Conservation (phyloP, 2,329 filamentous ascomycete genomes). For the Chaetomium globosum region DNA sequence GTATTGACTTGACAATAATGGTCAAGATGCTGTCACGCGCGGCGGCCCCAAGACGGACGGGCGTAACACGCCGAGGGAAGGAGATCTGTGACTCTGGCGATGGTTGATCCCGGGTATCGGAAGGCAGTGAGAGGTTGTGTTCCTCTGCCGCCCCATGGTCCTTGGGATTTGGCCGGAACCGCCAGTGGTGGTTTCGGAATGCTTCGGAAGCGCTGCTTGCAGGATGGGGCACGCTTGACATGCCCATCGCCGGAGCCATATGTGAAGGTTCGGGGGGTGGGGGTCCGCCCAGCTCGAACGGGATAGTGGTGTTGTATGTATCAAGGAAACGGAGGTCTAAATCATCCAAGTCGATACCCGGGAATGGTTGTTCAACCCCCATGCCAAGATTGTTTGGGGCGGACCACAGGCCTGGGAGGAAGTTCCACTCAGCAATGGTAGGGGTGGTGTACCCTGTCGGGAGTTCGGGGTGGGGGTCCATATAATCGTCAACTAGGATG, state of each 20-base stretch:
- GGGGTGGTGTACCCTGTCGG: constrained; percentile 16
- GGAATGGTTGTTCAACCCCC: constrained; percentile 11
- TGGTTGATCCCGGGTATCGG: neutral
- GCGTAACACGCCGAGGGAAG: neutral
- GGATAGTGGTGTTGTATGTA: neutral
- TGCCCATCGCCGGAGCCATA: neutral
- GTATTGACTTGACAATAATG: neutral
- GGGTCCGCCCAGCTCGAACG: neutral
- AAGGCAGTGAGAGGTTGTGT: constrained; percentile 13
- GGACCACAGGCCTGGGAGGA: constrained; percentile 17
- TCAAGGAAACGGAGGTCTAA: neutral
- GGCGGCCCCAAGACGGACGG: neutral
- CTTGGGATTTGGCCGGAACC: constrained; percentile 18
- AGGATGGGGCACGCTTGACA: constrained; percentile 2
- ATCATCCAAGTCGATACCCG: constrained; percentile 13
- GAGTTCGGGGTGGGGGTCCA: constrained; percentile 6
- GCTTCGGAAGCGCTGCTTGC: constrained; percentile 10
- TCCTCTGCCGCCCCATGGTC: constrained; percentile 16
- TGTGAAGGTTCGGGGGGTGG: neutral
- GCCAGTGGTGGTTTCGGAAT: constrained; percentile 17
- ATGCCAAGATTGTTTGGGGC: neutral
- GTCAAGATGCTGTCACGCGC: neutral
- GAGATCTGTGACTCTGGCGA: neutral
- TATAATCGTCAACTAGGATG: constrained; percentile 10
- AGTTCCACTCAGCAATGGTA: constrained; percentile 18